Evolutionary conservation across 345 rosid species (phyloP).

Genomic region (Brassica rapa): DNA sequence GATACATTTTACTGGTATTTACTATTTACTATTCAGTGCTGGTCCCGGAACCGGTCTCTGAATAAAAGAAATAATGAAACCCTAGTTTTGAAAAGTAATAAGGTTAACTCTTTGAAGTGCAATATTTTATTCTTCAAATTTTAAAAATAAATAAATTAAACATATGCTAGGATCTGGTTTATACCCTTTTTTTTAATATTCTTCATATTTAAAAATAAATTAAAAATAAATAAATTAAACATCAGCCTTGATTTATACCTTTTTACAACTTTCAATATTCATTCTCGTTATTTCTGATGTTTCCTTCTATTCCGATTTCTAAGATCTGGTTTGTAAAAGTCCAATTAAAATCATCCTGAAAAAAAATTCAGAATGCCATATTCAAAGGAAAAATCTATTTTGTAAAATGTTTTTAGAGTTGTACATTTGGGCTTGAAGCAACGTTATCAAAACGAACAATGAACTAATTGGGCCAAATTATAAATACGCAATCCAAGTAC

Average conservation of each 20-base stretch:
- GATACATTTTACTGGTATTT: not conserved
- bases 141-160: not conserved
- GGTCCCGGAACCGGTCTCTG: not conserved
- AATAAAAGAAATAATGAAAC: not conserved
- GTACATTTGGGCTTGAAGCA: not conserved
- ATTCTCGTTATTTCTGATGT: not conserved
- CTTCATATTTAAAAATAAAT: no score
- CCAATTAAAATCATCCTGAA: not conserved
- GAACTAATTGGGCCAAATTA: not conserved
- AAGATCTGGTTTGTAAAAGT: not conserved
- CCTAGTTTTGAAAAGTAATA: not conserved
- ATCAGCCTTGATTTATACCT: not conserved
- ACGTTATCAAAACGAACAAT: not conserved
- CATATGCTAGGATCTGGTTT: not conserved
- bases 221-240: no score
- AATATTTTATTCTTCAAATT: not conserved
- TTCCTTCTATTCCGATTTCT: not conserved
- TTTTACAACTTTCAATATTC: not conserved
- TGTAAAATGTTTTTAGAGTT: not conserved
- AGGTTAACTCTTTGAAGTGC: not conserved
- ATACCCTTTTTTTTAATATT: no score
- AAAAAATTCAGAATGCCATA: not conserved
- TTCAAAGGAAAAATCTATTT: not conserved
- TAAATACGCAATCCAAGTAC: not conserved
- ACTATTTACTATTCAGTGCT: not conserved